Evolutionary conservation across 371 early-diverging fungal species (phyloP).

Genomic region (Fennellomyces sp.): DNA sequence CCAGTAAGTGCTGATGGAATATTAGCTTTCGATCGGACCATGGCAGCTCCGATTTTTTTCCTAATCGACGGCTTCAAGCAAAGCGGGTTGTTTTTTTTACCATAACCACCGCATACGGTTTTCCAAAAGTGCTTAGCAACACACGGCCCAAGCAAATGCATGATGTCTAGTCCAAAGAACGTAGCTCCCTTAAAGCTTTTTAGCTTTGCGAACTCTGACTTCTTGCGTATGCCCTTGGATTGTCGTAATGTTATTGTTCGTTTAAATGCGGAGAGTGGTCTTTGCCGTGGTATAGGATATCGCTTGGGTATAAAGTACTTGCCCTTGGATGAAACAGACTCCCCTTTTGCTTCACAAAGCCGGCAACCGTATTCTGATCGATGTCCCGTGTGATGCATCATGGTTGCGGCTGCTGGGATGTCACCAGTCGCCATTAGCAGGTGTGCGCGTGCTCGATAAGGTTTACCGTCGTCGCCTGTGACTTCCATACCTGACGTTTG

Average conservation of each 20-base stretch:
- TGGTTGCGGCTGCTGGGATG: conserved; percentile 7
- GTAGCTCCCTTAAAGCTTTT: not conserved
- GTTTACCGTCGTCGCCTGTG: not conserved
- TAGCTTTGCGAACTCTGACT: not conserved
- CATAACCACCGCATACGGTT: not conserved
- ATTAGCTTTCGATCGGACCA: not conserved
- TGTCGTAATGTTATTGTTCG: not conserved
- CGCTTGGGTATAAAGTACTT: not conserved
- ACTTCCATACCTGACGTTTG: not conserved
- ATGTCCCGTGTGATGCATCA: conserved; percentile 3
- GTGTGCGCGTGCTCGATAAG: not conserved
- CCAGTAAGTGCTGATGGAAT: not conserved
- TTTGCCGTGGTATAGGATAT: not conserved
- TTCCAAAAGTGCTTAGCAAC: not conserved
- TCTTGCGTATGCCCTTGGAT: not conserved
- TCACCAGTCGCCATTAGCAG: conserved; percentile 7
- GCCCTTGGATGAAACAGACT: too few species aligned
- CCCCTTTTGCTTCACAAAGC: not conserved
- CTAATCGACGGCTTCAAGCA: not conserved
- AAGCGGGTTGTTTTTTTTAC: not conserved
- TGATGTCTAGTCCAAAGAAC: not conserved
- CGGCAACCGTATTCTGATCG: not conserved
- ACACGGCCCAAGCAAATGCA: not conserved
- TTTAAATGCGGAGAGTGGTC: too few species aligned
- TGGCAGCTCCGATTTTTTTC: not conserved